Evolutionary conservation across 2,329 filamentous ascomycete genomes (phyloP).

Genomic region (Camptophora hylomeconis): DNA sequence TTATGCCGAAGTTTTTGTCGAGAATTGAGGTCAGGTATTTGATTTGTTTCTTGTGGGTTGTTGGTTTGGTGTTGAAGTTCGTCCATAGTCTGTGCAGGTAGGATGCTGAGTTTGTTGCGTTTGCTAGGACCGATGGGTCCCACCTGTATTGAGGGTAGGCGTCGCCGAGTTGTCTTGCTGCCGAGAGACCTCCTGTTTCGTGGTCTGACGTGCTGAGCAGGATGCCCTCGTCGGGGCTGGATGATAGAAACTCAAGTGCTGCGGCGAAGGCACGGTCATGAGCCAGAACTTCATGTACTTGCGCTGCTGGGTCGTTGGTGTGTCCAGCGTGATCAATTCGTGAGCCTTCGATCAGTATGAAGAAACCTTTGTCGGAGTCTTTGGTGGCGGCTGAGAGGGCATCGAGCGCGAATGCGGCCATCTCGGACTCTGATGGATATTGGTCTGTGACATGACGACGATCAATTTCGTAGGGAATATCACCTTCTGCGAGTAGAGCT

Average conservation of each 20-base stretch:
- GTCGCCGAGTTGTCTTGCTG: conserved; percentile 56
- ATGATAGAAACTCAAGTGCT: conserved; percentile 72
- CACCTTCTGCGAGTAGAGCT: conserved; percentile 67
- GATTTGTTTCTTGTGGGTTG: conserved; percentile 11
- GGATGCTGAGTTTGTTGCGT: conserved; percentile 63
- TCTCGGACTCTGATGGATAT: conserved; percentile 84
- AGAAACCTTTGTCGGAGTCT: conserved; percentile 83
- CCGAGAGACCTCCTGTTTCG: conserved; percentile 80
- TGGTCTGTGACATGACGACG: conserved; percentile 62
- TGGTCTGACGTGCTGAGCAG: conserved; percentile 89
- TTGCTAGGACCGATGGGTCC: conserved; percentile 71
- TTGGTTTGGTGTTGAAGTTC: conserved; percentile 29
- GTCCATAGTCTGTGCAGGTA: conserved; percentile 52
- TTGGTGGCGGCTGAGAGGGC: conserved; percentile 70
- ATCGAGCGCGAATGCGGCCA: conserved; percentile 69
- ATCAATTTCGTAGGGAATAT: conserved; percentile 92
- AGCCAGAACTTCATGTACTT: conserved; percentile 85
- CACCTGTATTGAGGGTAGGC: conserved; percentile 60
- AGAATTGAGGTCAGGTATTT: conserved; percentile 54
- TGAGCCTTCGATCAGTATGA: conserved; percentile 96
- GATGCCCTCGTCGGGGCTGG: conserved; percentile 59
- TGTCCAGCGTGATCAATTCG: conserved; percentile 93
- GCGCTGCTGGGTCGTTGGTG: conserved; percentile 68
- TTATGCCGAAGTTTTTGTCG: conserved; percentile 59
- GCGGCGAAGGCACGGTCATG: conserved; percentile 78